phyloP scores from a whole-genome alignment of 208 protist genomes.

The Porcisia hertigi region DNA sequence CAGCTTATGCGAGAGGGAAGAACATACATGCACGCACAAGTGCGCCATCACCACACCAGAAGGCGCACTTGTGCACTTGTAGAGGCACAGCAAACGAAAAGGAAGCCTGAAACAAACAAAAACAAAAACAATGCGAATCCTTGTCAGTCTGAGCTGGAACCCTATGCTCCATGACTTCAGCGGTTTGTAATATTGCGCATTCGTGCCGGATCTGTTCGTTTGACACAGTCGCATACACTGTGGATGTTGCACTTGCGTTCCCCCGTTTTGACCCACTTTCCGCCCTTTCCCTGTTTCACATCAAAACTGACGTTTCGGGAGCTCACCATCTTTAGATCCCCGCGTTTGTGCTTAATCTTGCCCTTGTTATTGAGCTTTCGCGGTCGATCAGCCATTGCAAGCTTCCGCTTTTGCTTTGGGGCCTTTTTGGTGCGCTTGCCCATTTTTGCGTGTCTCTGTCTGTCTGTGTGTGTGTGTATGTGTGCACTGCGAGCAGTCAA shows the following conservation, averaged over 20 bases:
- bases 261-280: constrained; percentile 73
- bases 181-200: constrained; percentile 84
- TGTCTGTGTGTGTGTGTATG: background rate
- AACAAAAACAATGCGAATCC: background rate
- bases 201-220: constrained; percentile 83
- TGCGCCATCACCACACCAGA: background rate
- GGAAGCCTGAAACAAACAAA: background rate
- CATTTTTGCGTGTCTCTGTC: constrained; percentile 42
- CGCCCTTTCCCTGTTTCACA: constrained; percentile 88
- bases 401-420: constrained; percentile 85
- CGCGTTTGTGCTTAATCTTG: constrained; percentile 83
- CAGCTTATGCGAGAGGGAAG: background rate
- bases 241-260: constrained; percentile 92
- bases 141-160: background rate
- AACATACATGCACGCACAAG: background rate
- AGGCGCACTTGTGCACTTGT: background rate
- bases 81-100: background rate
- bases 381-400: constrained; percentile 72
- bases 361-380: constrained; percentile 82
- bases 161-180: constrained; percentile 28
- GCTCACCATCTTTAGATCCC: constrained; percentile 81
- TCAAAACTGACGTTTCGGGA: constrained; percentile 79
- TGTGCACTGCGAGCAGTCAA: background rate
- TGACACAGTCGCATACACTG: constrained; percentile 89
- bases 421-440: constrained; percentile 81